Evolutionary conservation across 495 filamentous ascomycete species (phyloP).

Genomic region (Hyaloscypha bicolor): DNA sequence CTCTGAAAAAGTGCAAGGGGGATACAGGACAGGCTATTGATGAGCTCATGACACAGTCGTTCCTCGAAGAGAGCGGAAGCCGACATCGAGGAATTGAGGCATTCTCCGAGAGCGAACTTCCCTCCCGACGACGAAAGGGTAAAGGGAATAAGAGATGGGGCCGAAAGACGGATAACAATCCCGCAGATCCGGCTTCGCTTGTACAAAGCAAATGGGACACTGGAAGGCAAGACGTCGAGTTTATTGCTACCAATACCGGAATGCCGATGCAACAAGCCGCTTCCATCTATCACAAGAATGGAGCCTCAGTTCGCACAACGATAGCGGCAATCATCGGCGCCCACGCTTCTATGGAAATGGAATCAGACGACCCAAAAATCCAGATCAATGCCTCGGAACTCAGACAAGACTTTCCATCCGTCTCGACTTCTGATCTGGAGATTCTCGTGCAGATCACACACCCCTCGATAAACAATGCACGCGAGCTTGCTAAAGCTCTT

Average conservation of each 20-base stretch:
- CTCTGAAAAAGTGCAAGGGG: slow-evolving; percentile 63
- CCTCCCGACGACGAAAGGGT: slow-evolving; percentile 38
- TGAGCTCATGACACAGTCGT: slow-evolving; percentile 74
- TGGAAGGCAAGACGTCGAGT: slow-evolving; percentile 59
- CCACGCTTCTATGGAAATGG: slow-evolving; percentile 35
- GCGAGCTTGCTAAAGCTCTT: slow-evolving; percentile 58
- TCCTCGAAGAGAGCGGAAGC: slow-evolving; percentile 62
- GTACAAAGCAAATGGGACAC: slow-evolving; percentile 57
- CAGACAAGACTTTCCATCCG: slow-evolving; percentile 49
- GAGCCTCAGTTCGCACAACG: slow-evolving; percentile 57
- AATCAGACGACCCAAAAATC: slow-evolving; percentile 43
- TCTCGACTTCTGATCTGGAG: slow-evolving; percentile 46
- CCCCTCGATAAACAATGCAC: slow-evolving; percentile 56
- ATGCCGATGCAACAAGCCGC: slow-evolving; percentile 51
- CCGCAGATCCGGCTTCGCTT: slow-evolving; percentile 11
- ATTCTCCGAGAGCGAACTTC: slow-evolving; percentile 56
- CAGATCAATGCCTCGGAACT: slow-evolving; percentile 56
- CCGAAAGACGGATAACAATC: slow-evolving; percentile 22
- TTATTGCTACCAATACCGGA: slow-evolving; percentile 53
- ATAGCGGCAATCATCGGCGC: slow-evolving; percentile 53
- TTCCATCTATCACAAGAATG: slow-evolving; percentile 64
- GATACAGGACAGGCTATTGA: slow-evolving; percentile 74
- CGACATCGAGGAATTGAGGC: slow-evolving; percentile 77
- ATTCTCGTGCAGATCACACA: slow-evolving; percentile 58
- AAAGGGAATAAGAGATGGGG: slow-evolving; percentile 47